These are phyloP conservation scores for Lentinula detonsa DNA, from an alignment of 768 basidiomycete species.

Conservation along the genomic window DNA sequence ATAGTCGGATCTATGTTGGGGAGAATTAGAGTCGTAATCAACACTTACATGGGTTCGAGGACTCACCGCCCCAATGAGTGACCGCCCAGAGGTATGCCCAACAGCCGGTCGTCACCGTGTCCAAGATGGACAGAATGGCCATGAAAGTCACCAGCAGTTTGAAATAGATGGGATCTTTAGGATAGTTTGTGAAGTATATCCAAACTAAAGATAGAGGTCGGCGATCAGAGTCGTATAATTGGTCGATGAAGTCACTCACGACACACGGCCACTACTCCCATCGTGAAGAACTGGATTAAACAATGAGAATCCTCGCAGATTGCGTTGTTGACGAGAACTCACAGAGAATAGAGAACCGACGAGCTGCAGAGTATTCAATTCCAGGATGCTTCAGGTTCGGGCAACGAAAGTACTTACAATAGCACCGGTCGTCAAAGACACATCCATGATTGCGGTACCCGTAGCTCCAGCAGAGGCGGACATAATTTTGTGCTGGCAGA, in stretches of 20 bases:
- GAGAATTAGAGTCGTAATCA: neutral
- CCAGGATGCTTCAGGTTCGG: neutral
- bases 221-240: neutral
- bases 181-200: conserved; percentile 3
- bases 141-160: conserved; percentile 1
- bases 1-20: neutral
- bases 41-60: neutral
- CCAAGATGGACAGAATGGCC: neutral
- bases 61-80: neutral
- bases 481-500: neutral
- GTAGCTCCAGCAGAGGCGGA: neutral
- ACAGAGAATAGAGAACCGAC: conserved; percentile 3
- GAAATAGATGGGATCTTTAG: conserved; percentile 2
- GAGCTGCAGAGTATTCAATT: neutral
- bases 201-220: neutral
- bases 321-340: neutral
- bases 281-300: neutral
- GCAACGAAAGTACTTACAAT: neutral
- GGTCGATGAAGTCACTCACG: neutral
- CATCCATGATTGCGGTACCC: neutral
- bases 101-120: conserved; percentile 1
- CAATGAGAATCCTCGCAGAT: too few relatives aligned
- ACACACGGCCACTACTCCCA: conserved; percentile 3
- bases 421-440: neutral
- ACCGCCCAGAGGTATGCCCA: conserved; percentile 2